phyloP scores from a whole-genome alignment of 2,329 filamentous ascomycete species.

The Myriosclerotinia duriaeana region DNA sequence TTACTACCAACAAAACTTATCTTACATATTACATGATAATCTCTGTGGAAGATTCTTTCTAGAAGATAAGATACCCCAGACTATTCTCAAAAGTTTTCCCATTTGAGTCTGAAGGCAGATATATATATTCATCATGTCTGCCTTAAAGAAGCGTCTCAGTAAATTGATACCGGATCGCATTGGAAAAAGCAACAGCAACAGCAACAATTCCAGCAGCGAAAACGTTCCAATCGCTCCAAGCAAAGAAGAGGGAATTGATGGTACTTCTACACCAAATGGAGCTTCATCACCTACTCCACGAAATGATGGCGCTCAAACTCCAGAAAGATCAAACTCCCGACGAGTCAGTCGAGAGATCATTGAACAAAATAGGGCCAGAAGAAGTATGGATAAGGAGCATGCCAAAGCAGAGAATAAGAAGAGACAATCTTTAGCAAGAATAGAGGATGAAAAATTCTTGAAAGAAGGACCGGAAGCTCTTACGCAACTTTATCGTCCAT shows the following conservation, averaged over 20 bases:
- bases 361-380: conserved; percentile 29
- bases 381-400: conserved; percentile 36
- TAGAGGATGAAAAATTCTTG: conserved; percentile 38
- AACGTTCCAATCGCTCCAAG: conserved; percentile 20
- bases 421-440: conserved; percentile 35
- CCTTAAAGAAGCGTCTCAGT: conserved; percentile 37
- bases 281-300: not conserved
- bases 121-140: conserved; percentile 33
- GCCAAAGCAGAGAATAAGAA: conserved; percentile 35
- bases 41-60: not conserved
- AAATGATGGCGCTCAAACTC: conserved; percentile 24
- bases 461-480: conserved; percentile 35
- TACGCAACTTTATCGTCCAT: conserved; percentile 39
- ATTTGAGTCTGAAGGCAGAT: not conserved
- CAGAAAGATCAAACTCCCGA: conserved; percentile 26
- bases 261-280: conserved; percentile 11
- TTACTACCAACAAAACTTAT: not conserved
- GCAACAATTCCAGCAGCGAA: conserved; percentile 24
- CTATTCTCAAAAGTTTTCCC: not conserved
- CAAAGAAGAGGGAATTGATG: conserved; percentile 22
- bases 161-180: conserved; percentile 32
- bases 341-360: conserved; percentile 34
- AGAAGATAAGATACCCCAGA: not conserved
- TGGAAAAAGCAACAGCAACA: conserved; percentile 21
- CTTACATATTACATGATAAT: not conserved